These are phyloP conservation scores for Austroboletus novae-zelandiae DNA, from an alignment of 1,284 basidiomycete species.

Conservation along the genomic window DNA sequence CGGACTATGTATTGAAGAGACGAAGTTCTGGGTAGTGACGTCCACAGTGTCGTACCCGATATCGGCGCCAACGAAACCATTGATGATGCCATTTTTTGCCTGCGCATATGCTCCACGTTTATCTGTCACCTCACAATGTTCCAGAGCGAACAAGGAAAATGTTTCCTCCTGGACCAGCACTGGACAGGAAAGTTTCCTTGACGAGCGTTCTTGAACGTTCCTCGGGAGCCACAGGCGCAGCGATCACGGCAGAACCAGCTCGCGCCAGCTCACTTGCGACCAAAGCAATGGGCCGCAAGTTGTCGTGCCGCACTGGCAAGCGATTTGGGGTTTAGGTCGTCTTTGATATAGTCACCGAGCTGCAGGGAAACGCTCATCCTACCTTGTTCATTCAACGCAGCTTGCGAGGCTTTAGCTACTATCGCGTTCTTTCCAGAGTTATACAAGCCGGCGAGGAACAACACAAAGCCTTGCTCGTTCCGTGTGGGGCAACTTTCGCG, in stretches of 20 bases:
- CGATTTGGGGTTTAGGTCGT: slow-evolving; percentile 77
- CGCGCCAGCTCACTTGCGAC: slow-evolving; percentile 88
- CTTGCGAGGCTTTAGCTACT: slow-evolving; percentile 87
- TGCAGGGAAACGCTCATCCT: slow-evolving; percentile 93
- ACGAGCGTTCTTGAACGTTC: slow-evolving; percentile 78
- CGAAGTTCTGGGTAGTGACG: slow-evolving; percentile 71
- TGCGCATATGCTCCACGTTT: slow-evolving; percentile 81
- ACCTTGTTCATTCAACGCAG: slow-evolving; percentile 93
- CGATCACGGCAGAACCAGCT: slow-evolving; percentile 95
- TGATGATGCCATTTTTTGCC: slow-evolving; percentile 83
- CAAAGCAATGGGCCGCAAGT: slow-evolving; percentile 75
- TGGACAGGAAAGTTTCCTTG: slow-evolving; percentile 71
- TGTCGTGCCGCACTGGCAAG: slow-evolving; percentile 80
- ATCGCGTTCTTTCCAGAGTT: slow-evolving; percentile 93
- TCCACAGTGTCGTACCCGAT: slow-evolving; percentile 87
- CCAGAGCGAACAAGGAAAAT: slow-evolving; percentile 94
- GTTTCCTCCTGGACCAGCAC: slow-evolving; percentile 84
- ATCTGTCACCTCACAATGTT: slow-evolving; percentile 88
- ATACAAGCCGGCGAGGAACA: slow-evolving; percentile 91
- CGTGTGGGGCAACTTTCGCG: slow-evolving; percentile 97
- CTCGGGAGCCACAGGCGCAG: slow-evolving; percentile 86
- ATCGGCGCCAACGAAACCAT: slow-evolving; percentile 87
- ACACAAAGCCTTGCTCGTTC: slow-evolving; percentile 93
- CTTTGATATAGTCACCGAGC: slow-evolving; percentile 87
- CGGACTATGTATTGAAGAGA: slow-evolving; percentile 92